Evolutionary conservation across 1,284 basidiomycete species (phyloP).

Genomic region (Ganoderma boninense): DNA sequence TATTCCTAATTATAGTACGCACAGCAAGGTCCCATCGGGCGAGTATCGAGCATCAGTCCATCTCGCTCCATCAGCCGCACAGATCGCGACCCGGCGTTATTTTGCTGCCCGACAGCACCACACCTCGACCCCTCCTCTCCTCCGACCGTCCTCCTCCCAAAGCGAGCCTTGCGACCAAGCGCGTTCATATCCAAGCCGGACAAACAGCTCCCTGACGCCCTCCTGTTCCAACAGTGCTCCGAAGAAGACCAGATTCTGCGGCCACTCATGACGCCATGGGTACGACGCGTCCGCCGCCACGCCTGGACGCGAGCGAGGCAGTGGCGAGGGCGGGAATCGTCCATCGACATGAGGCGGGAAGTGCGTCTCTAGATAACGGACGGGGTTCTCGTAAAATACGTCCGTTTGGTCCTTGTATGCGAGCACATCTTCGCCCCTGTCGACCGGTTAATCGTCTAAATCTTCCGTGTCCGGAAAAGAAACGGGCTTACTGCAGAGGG

Average conservation of each 20-base stretch:
- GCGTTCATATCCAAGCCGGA: slow-evolving; percentile 70
- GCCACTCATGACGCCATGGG: slow-evolving; percentile 79
- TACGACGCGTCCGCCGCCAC: slow-evolving; percentile 34
- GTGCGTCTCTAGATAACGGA: slow-evolving; percentile 66
- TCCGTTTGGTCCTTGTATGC: slow-evolving; percentile 86
- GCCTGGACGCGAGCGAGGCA: slow-evolving; percentile 65
- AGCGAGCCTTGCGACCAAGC: slow-evolving; percentile 73
- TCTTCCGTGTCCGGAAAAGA: slow-evolving; percentile 15
- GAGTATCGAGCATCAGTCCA: neutral
- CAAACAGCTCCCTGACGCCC: slow-evolving; percentile 60
- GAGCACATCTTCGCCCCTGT: slow-evolving; percentile 57
- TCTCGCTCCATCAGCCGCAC: neutral
- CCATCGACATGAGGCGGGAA: slow-evolving; percentile 74
- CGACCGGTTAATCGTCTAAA: slow-evolving; percentile 21
- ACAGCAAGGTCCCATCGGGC: neutral
- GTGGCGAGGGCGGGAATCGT: slow-evolving; percentile 70
- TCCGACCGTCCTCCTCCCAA: slow-evolving; percentile 83
- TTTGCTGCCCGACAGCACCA: slow-evolving; percentile 30
- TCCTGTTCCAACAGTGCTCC: slow-evolving; percentile 68
- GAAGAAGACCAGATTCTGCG: slow-evolving; percentile 83
- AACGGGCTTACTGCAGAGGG: slow-evolving; percentile 72
- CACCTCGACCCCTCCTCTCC: slow-evolving; percentile 83
- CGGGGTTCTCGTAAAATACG: slow-evolving; percentile 83
- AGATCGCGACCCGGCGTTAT: neutral
- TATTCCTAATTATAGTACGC: neutral